Percentiles rank a stretch among this genome's conserved stretches.
Evolutionary conservation across 768 basidiomycete species (phyloP).

Genomic region (Nidularia sp.): DNA sequence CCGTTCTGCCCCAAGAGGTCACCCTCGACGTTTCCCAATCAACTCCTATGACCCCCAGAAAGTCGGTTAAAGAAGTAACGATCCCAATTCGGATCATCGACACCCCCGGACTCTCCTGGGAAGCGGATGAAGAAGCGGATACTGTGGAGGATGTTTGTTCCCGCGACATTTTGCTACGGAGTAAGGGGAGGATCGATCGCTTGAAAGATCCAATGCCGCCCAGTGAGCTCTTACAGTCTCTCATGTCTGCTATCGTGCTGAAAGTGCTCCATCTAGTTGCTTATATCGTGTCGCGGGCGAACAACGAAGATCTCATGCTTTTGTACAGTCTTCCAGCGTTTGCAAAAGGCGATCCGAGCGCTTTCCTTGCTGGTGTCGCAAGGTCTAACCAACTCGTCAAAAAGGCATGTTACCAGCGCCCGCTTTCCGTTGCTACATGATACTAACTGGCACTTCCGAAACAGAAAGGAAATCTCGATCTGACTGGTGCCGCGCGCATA

Average conservation of each 20-base stretch:
- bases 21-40: conserved; percentile 31
- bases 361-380: conserved; percentile 76
- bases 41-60: too few relatives aligned
- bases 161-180: conserved; percentile 75
- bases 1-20: conserved; percentile 61
- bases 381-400: conserved; percentile 72
- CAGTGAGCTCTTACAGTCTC: conserved; percentile 38
- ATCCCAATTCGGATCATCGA: conserved; percentile 55
- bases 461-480: conserved; percentile 71
- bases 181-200: conserved; percentile 77
- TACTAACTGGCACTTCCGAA: background rate
- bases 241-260: background rate
- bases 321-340: conserved; percentile 83
- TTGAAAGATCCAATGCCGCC: conserved; percentile 75
- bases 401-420: conserved; percentile 47
- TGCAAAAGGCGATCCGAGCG: conserved; percentile 54
- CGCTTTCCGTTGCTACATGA: background rate
- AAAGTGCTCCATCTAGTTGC: conserved; percentile 37
- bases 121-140: conserved; percentile 32
- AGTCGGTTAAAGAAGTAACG: conserved; percentile 35
- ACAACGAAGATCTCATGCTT: conserved; percentile 85
- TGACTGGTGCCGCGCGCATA: conserved; percentile 70
- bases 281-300: conserved; percentile 64
- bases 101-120: conserved; percentile 80
- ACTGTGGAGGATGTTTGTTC: conserved; percentile 35